Conservation (phyloP, 1,284 basidiomycete species). For the Trametes hirsuta region DNA sequence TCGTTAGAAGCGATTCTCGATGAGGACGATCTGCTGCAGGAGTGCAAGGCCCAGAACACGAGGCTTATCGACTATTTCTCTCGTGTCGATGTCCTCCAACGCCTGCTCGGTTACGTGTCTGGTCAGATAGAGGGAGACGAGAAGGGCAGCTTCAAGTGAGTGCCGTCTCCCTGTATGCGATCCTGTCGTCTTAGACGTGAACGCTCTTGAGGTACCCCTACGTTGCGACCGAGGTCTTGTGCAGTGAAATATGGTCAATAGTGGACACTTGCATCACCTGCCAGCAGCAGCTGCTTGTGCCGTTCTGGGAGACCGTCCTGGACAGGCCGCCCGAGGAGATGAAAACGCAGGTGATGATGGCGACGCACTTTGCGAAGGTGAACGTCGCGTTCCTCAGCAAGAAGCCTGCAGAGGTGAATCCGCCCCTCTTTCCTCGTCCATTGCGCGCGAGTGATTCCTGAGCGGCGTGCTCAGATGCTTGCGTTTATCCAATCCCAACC, state of each 20-base stretch:
- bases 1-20: slow-evolving; percentile 90
- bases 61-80: slow-evolving; percentile 86
- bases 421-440: slow-evolving; percentile 26
- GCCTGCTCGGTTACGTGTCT: slow-evolving; percentile 82
- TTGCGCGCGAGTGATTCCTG: slow-evolving; percentile 33
- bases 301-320: slow-evolving; percentile 94
- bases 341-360: slow-evolving; percentile 75
- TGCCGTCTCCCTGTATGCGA: slow-evolving; percentile 23
- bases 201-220: slow-evolving; percentile 79
- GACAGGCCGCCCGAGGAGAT: slow-evolving; percentile 79
- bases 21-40: slow-evolving; percentile 92
- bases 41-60: slow-evolving; percentile 95
- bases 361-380: slow-evolving; percentile 87
- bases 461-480: slow-evolving; percentile 73
- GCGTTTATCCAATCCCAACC: slow-evolving; percentile 88
- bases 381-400: slow-evolving; percentile 86
- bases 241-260: slow-evolving; percentile 94
- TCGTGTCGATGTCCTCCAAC: slow-evolving; percentile 78
- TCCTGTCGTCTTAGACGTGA: slow-evolving; percentile 1
- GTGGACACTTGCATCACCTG: slow-evolving; percentile 87
- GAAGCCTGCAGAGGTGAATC: slow-evolving; percentile 85
- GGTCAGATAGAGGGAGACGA: slow-evolving; percentile 84
- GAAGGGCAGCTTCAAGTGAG: slow-evolving; percentile 77
- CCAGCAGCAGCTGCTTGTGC: slow-evolving; percentile 69
- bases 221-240: slow-evolving; percentile 94